Percentiles rank a stretch among this genome's conserved stretches.
Conservation (phyloP, 306 rosid genomes). For the Cicer chorassanicum region DNA sequence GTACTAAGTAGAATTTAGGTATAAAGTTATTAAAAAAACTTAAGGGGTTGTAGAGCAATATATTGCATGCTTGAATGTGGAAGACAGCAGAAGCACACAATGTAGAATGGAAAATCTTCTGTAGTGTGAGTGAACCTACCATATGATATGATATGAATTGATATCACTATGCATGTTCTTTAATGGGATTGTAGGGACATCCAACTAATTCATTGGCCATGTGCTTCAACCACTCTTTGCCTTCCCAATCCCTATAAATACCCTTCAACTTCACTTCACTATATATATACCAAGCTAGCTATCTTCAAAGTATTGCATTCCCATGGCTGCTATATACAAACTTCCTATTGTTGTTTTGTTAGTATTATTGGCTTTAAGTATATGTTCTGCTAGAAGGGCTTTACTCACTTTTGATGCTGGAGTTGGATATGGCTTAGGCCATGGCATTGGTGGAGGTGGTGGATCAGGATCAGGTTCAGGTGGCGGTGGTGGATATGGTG, state of each 20-base stretch:
- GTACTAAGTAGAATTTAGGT: slow-evolving; percentile 34
- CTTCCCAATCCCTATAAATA: slow-evolving; percentile 60
- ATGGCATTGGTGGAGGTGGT: slow-evolving; percentile 37
- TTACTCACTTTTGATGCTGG: slow-evolving; percentile 52
- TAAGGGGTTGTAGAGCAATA: background rate
- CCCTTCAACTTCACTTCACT: slow-evolving; percentile 23
- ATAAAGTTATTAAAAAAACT: slow-evolving; percentile 22
- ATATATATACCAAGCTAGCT: slow-evolving; percentile 40
- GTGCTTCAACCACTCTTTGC: slow-evolving; percentile 60
- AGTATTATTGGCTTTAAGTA: slow-evolving; percentile 53
- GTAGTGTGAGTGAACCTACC: background rate
- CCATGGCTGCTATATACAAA: slow-evolving; percentile 59
- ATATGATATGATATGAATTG: background rate
- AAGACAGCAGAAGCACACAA: slow-evolving; percentile 72
- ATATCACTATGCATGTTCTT: background rate
- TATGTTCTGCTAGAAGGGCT: slow-evolving; percentile 65
- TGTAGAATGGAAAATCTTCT: background rate
- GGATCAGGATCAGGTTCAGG: slow-evolving; percentile 30
- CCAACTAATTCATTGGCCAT: slow-evolving; percentile 43
- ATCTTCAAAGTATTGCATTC: background rate
- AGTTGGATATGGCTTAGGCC: slow-evolving; percentile 37
- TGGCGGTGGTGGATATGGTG: slow-evolving; percentile 44
- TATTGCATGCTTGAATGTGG: slow-evolving; percentile 51
- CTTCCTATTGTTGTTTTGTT: slow-evolving; percentile 49
- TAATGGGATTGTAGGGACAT: slow-evolving; percentile 54